phyloP scores from a whole-genome alignment of 1,284 basidiomycete genomes.

The Microbotryum saponariae region DNA sequence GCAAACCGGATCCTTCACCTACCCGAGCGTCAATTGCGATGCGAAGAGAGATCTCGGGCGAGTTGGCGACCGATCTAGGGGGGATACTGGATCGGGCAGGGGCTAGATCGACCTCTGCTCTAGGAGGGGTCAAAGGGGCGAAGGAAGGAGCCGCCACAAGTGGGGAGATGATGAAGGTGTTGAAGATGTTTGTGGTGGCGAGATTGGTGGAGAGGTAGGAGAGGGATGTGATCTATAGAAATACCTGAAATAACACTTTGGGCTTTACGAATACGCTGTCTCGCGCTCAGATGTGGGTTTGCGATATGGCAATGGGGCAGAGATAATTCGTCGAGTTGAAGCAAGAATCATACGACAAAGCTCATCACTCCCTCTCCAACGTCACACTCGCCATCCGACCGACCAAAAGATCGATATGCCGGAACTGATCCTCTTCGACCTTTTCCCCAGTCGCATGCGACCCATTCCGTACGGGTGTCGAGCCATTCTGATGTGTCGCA shows the following conservation, averaged over 20 bases:
- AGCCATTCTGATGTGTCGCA: not conserved
- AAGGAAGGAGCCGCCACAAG: not conserved
- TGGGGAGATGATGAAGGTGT: conserved; percentile 39
- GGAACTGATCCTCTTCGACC: not conserved
- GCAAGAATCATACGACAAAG: too few relatives aligned
- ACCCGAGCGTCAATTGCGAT: conserved; percentile 9
- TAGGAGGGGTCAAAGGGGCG: not conserved
- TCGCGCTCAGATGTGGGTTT: too few relatives aligned
- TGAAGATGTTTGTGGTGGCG: conserved; percentile 55
- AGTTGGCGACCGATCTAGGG: conserved; percentile 44
- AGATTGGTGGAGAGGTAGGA: conserved; percentile 10
- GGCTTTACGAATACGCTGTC: too few relatives aligned
- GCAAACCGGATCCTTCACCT: not conserved
- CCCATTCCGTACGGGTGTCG: not conserved
- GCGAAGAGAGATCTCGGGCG: conserved; percentile 59
- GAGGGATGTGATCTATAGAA: not conserved
- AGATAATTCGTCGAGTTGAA: too few relatives aligned
- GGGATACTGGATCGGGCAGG: conserved; percentile 58
- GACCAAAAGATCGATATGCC: conserved; percentile 25
- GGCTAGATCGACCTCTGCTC: conserved; percentile 33
- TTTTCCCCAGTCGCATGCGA: not conserved
- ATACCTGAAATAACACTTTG: too few relatives aligned
- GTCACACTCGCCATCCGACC: conserved; percentile 20
- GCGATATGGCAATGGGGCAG: too few relatives aligned
- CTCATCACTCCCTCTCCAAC: conserved; percentile 9